These are phyloP conservation scores for Globisporangium lucens DNA, from an alignment of 352 stramenopile species.

Conservation along the genomic window DNA sequence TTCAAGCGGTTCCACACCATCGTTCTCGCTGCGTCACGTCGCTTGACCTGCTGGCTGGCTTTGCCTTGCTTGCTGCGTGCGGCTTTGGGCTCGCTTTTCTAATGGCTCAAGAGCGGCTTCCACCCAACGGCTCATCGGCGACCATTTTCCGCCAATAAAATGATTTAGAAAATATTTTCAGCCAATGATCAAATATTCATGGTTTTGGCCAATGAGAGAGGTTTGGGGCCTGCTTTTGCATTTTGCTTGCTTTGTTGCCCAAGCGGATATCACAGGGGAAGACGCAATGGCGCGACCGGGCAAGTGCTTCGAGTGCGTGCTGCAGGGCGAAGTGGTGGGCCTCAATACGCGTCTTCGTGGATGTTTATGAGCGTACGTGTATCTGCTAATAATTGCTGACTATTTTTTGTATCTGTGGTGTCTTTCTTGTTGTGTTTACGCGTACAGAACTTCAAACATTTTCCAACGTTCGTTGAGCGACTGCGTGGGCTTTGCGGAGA, in stretches of 20 bases:
- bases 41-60: background rate
- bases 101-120: background rate
- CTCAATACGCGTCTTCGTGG: background rate
- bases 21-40: constrained; percentile 19
- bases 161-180: background rate
- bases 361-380: background rate
- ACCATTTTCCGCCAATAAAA: constrained; percentile 22
- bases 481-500: constrained; percentile 73
- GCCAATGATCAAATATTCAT: constrained; percentile 19
- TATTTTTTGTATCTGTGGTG: background rate
- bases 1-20: constrained; percentile 86
- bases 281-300: constrained; percentile 52
- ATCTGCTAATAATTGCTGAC: background rate
- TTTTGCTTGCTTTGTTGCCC: background rate
- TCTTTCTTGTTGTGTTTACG: background rate
- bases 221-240: background rate
- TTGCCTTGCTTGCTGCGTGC: background rate
- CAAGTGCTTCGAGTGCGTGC: constrained; percentile 82
- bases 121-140: constrained; percentile 5
- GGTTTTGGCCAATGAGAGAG: constrained; percentile 29
- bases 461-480: constrained; percentile 77
- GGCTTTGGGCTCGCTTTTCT: background rate
- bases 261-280: background rate
- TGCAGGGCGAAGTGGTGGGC: constrained; percentile 81
- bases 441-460: constrained; percentile 76